Evolutionary conservation across 345 rosid genomes (phyloP).

Genomic region (Ceriops decandra): DNA sequence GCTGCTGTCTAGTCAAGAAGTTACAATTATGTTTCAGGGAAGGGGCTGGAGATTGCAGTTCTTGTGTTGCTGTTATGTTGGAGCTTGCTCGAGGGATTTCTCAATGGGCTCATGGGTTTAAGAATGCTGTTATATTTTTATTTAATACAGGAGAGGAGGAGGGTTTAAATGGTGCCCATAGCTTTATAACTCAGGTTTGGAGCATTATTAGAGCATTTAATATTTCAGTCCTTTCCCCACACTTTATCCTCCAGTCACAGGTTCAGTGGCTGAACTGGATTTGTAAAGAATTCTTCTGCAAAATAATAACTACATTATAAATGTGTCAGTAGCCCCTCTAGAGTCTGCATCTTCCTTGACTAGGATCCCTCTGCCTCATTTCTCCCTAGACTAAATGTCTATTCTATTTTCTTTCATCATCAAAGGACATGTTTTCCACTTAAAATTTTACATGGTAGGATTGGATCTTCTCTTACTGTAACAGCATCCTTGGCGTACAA

Average conservation of each 20-base stretch:
- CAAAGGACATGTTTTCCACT: not conserved
- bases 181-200: conserved; percentile 90
- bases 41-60: conserved; percentile 98
- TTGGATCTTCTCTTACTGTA: conserved; percentile 22
- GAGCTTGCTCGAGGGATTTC: conserved; percentile 93
- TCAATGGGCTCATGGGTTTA: conserved; percentile 94
- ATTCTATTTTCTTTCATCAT: not conserved
- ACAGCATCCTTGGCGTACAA: conserved; percentile 91
- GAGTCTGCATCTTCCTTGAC: not conserved
- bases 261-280: not conserved
- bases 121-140: conserved; percentile 77
- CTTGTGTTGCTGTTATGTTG: conserved; percentile 91
- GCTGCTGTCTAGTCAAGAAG: conserved; percentile 2
- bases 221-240: not conserved
- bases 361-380: conserved; percentile 1
- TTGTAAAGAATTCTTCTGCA: not conserved
- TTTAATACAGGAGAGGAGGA: conserved; percentile 96
- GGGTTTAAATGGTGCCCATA: conserved; percentile 96
- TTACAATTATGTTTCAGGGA: conserved; percentile 48
- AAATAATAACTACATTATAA: too few relatives aligned
- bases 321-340: not conserved
- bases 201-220: conserved; percentile 7
- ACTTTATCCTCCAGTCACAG: not conserved
- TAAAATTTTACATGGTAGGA: not conserved
- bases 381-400: not conserved